These are phyloP conservation scores for Serendipita vermifera DNA, from an alignment of 768 basidiomycete genomes.

Conservation along the genomic window DNA sequence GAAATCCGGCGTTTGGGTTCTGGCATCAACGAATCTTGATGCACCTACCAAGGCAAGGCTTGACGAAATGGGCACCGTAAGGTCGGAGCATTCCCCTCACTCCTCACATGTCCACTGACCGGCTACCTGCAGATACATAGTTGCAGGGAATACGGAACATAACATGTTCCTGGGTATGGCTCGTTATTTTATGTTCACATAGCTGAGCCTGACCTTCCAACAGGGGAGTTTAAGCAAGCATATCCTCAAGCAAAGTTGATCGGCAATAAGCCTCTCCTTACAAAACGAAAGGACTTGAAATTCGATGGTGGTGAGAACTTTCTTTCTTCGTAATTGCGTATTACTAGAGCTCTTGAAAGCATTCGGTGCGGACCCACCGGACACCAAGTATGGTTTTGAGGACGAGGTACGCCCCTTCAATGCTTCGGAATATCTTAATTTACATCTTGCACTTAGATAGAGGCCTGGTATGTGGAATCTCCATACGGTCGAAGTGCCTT, in stretches of 20 bases:
- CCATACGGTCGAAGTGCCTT: neutral
- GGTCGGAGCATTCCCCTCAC: neutral
- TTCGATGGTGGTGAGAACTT: slow-evolving; percentile 35
- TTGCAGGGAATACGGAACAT: neutral
- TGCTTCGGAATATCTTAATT: neutral
- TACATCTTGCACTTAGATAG: slow-evolving; percentile 26
- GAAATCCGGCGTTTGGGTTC: slow-evolving; percentile 13
- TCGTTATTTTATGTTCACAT: neutral
- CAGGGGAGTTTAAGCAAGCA: slow-evolving; percentile 1
- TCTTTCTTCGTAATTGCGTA: neutral
- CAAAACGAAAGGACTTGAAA: slow-evolving; percentile 21
- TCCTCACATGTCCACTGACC: neutral
- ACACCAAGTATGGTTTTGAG: slow-evolving; percentile 66
- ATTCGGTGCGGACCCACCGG: slow-evolving; percentile 50
- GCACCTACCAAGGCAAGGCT: neutral
- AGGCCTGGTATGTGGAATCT: slow-evolving; percentile 31
- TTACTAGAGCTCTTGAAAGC: slow-evolving; percentile 22
- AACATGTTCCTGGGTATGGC: slow-evolving; percentile 3
- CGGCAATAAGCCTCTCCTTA: neutral
- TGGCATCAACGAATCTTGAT: slow-evolving; percentile 1
- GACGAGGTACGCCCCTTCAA: slow-evolving; percentile 35
- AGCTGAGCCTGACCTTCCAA: neutral
- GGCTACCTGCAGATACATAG: neutral
- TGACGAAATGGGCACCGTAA: slow-evolving; percentile 8
- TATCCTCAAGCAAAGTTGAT: slow-evolving; percentile 9